Evolutionary conservation across 1,284 basidiomycete species (phyloP).

Genomic region (Trichosporon ovoides): DNA sequence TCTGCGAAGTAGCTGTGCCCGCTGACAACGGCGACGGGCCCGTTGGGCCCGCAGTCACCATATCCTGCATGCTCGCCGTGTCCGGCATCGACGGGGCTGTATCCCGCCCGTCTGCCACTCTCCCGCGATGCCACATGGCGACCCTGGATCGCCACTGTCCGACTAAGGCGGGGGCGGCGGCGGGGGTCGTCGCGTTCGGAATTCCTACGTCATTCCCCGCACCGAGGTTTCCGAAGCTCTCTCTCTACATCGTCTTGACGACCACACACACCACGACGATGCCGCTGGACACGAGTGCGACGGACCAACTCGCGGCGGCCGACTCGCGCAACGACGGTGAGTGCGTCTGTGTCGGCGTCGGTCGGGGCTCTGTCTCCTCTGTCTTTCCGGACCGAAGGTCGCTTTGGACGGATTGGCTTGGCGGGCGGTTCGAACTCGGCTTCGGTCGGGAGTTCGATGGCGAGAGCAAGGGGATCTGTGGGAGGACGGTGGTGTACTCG

Average conservation of each 20-base stretch:
- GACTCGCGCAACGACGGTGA: constrained; percentile 2
- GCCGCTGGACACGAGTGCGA: neutral
- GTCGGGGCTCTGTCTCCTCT: no score
- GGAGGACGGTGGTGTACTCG: neutral
- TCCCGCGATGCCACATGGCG: neutral
- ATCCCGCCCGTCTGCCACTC: no score
- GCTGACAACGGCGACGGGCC: no score
- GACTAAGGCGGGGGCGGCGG: no score
- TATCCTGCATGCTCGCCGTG: neutral
- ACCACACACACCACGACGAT: neutral
- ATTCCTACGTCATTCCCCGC: constrained; percentile 1
- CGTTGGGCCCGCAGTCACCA: no score
- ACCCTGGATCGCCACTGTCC: constrained; percentile 1
- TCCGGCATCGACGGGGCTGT: no score
- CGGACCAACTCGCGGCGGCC: neutral
- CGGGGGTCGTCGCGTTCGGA: neutral
- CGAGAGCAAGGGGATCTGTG: no score
- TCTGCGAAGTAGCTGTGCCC: no score
- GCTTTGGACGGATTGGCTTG: no score
- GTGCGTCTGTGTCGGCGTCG: neutral
- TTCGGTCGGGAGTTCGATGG: no score
- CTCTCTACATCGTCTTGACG: neutral
- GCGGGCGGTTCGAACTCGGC: no score
- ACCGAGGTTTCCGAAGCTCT: neutral
- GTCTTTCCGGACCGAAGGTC: no score